Conservation (phyloP, 163 green algal genomes). For the Chlorella variabilis region DNA sequence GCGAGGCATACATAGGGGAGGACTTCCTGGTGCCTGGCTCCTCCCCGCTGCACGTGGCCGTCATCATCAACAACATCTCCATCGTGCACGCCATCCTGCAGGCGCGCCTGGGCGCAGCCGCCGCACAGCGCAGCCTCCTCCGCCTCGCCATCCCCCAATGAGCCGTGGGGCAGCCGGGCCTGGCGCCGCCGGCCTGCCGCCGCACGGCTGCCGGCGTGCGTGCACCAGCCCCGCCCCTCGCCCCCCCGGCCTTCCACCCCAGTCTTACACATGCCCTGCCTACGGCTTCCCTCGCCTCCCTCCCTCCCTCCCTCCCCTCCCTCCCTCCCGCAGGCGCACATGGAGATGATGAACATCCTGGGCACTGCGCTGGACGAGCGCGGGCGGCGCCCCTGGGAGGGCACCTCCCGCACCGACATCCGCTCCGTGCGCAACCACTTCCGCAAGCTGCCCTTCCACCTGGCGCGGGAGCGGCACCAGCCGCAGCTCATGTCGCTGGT, state of each 20-base stretch:
- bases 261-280: too few species aligned
- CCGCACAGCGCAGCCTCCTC: too few species aligned
- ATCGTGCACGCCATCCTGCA: constrained; percentile 68
- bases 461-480: constrained; percentile 55
- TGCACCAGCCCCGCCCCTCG: too few species aligned
- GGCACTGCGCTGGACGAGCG: constrained; percentile 34
- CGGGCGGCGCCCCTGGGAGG: constrained; percentile 60
- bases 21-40: constrained; percentile 58
- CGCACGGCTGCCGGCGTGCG: too few species aligned
- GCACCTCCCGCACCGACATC: constrained; percentile 65
- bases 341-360: constrained; percentile 48
- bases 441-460: constrained; percentile 65
- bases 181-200: too few species aligned
- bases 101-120: constrained; percentile 14
- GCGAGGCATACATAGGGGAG: constrained; percentile 50
- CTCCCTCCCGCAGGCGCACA: constrained; percentile 27
- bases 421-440: constrained; percentile 46
- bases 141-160: too few species aligned
- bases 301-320: not conserved
- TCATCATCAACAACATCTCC: constrained; percentile 51
- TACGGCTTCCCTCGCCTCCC: too few species aligned
- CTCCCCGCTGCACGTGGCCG: constrained; percentile 67
- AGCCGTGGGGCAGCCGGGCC: too few species aligned
- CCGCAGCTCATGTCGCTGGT: constrained; percentile 48
- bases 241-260: too few species aligned